These are phyloP conservation scores for Rhodofomes roseus DNA, from an alignment of 1,284 basidiomycete species.

Conservation along the genomic window DNA sequence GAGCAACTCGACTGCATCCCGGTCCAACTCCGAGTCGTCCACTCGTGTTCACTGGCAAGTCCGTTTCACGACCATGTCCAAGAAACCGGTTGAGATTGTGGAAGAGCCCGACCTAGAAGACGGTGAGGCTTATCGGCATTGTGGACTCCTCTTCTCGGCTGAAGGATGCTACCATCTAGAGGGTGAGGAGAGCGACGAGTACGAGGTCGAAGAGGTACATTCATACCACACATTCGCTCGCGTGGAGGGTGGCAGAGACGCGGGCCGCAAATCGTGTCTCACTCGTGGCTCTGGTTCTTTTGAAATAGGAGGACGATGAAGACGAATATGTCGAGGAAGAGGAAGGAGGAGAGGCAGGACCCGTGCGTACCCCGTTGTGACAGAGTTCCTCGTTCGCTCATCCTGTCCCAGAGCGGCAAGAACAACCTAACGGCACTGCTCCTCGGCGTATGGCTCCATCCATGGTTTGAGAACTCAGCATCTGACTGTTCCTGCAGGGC, in stretches of 20 bases:
- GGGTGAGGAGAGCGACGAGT: constrained; percentile 29
- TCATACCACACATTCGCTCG: not conserved
- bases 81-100: constrained; percentile 13
- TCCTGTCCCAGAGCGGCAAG: constrained; percentile 11
- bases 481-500: not conserved
- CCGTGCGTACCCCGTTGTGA: constrained; percentile 2
- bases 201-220: constrained; percentile 22
- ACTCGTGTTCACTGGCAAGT: not conserved
- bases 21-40: not conserved
- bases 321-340: constrained; percentile 23
- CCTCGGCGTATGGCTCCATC: constrained; percentile 17
- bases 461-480: not conserved
- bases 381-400: not conserved
- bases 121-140: too few species aligned
- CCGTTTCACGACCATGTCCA: constrained; percentile 13
- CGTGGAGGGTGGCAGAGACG: not conserved
- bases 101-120: constrained; percentile 17
- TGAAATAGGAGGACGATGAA: constrained; percentile 8
- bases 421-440: constrained; percentile 25
- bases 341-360: constrained; percentile 13
- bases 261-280: not conserved
- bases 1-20: not conserved
- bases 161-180: constrained; percentile 2
- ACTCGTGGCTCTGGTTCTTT: not conserved
- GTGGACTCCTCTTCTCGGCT: not conserved